Base-by-base conservation (phyloP, 1,139 yeast genomes). In the Saccharomyces uvarum region DNA sequence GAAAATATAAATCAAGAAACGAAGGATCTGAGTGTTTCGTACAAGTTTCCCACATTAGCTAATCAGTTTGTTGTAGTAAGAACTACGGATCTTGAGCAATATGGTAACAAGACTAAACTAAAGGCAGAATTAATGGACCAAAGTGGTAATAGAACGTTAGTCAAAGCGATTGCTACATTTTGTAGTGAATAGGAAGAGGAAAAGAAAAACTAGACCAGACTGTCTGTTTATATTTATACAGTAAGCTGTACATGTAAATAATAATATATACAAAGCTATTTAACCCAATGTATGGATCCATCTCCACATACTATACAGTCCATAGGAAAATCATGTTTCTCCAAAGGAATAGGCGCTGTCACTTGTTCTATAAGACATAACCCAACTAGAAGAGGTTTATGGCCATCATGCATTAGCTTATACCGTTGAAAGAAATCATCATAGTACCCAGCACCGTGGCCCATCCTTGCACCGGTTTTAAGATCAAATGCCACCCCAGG, bases 401-500 rank as follows among this genome's bases (percentile, higher is more conserved):
- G 49, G 32, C 64, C 62, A 24, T 61, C 53, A 52, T 63, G 60
- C 14, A 63, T 59, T 41, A 63, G 51, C 63, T 83, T 84, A 46
- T 66, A 64, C 49, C 83, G 73, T 42, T 74, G 72, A 42, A 89
- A 75, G 66, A 81, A 91, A 61, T 84, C 88, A 69, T 93, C 98
- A 69, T 93, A 93, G 70, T 80, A 90, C 0, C 97, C 98, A 11
- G 85, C 95, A 0, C 99, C 99, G 68, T 90, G 96, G 0, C 98
- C 99, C 53, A 93, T 69, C 55, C 99, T 70, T 32, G 75, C 72
- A 52, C 84, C 81, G 8, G 56, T 64, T 7, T 62, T 53, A 1
- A 57, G 61, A 2, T 86, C 77, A 67, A 88, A 91, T 0, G 89
- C 97, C 1, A 93, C 84, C 0, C 96, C 98, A 0, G 98, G 99